Conservation (phyloP, 768 basidiomycete genomes). For the Ramaria sp. region DNA sequence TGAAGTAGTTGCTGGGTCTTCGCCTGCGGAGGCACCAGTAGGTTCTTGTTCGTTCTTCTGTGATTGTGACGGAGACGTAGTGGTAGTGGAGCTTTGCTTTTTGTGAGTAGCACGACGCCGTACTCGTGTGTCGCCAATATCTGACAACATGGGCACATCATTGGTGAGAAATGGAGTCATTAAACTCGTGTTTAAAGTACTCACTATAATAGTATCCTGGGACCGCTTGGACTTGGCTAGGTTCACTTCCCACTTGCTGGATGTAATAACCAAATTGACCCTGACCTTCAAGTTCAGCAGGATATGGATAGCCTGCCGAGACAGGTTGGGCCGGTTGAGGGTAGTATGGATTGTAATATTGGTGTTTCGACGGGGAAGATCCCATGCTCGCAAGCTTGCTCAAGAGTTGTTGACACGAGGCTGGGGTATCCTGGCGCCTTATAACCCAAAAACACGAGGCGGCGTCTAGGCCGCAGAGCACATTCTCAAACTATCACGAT, state of each 20-base stretch:
- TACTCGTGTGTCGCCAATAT: not conserved
- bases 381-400: not conserved
- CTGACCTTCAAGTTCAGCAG: not conserved
- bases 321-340: not conserved
- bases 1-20: not conserved
- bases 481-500: not conserved
- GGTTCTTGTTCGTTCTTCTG: not conserved
- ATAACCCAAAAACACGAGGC: not conserved
- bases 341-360: not conserved
- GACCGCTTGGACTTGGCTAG: constrained; percentile 1
- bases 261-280: constrained; percentile 6
- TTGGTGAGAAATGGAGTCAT: not conserved
- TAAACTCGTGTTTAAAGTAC: not conserved
- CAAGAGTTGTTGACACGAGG: not conserved
- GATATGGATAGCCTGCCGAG: not conserved
- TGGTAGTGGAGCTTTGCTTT: not conserved
- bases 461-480: not conserved
- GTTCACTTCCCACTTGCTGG: constrained; percentile 5
- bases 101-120: not conserved
- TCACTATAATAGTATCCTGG: constrained; percentile 8
- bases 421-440: not conserved
- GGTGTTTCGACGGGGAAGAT: constrained; percentile 3
- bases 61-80: not conserved
- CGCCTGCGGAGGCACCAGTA: not conserved
- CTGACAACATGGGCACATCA: not conserved